A percentile compares a stretch with the other conserved stretches of the same genome.
These are phyloP conservation scores for Mimosa bimucronata DNA, from an alignment of 306 rosid species.

Conservation along the genomic window DNA sequence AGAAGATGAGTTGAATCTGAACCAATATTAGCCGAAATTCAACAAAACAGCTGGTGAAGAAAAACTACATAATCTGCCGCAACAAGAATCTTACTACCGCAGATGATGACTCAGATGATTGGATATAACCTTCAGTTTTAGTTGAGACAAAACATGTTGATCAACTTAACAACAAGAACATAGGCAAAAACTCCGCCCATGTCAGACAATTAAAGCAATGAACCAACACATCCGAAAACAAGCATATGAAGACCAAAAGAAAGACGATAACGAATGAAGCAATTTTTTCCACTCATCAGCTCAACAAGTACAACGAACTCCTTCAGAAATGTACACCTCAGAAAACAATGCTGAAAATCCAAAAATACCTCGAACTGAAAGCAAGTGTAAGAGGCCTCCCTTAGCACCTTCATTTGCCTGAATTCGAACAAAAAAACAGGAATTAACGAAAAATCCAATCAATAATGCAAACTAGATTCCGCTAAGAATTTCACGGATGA, in stretches of 20 bases:
- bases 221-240: background rate
- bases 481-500: background rate
- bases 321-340: background rate
- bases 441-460: background rate
- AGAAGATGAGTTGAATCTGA: slow-evolving; percentile 13
- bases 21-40: slow-evolving; percentile 26
- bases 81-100: background rate
- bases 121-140: background rate
- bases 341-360: background rate
- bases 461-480: background rate
- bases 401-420: slow-evolving; percentile 54
- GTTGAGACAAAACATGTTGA: background rate
- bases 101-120: background rate
- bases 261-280: background rate
- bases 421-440: slow-evolving; percentile 25
- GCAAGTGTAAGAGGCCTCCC: slow-evolving; percentile 56
- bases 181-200: background rate
- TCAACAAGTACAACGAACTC: background rate
- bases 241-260: background rate
- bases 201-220: background rate
- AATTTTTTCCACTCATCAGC: slow-evolving; percentile 2
- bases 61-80: background rate
- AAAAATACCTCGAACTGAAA: slow-evolving; percentile 70
- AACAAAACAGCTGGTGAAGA: background rate
- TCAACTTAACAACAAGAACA: background rate